Base-by-base conservation (phyloP, 257 asterid genomes). In the Petunia secreta region DNA sequence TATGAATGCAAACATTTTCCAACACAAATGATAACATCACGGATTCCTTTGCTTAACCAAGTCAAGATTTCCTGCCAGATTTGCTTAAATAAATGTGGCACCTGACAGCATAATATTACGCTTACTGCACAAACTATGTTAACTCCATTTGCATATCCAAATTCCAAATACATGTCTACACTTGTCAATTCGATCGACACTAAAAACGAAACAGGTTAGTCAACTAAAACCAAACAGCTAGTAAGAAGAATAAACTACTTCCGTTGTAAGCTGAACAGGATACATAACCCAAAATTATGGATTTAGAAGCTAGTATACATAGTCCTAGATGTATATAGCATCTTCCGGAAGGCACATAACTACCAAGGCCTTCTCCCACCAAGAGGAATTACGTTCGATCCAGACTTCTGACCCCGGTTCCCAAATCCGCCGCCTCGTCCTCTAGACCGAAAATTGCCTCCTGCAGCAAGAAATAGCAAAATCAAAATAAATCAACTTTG, bases 371-470 rank as follows among this genome's bases (percentile, higher is more conserved):
- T 86, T 83, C 89, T 89, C 46, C 91, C 91, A 25, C 98, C 93
- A 16, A 91, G 64, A 58, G 93, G 95, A 54, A 85, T 78, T 7
- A 83, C 83, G 85, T 91, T 92, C 5, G 97, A 88, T 38, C 97
- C 97, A 4, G 97, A 87, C 9, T 86, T 79, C 80, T 66, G 63
- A n/a, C 82, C 80, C 34, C 94, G 92, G 87, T 89, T 85, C 75
- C 96, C 98, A 80, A 84, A 88, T 25, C 25, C 25, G 63, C 95
- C 92, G 14, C 95, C 97, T 40, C 95, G 84, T n/a, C 98, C 97
- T 86, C 98, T 86, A 36, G 90, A 82, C 46, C 93, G 91, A 79
- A 89, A 90, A 86, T 90, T 90, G 80, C 91, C 82, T 37, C 95
- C 97, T 7, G 96, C 90, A 79, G 79, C 88, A 87, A 89, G 81